Base-by-base conservation (phyloP, 257 asterid genomes). In the Echites panduratus region DNA sequence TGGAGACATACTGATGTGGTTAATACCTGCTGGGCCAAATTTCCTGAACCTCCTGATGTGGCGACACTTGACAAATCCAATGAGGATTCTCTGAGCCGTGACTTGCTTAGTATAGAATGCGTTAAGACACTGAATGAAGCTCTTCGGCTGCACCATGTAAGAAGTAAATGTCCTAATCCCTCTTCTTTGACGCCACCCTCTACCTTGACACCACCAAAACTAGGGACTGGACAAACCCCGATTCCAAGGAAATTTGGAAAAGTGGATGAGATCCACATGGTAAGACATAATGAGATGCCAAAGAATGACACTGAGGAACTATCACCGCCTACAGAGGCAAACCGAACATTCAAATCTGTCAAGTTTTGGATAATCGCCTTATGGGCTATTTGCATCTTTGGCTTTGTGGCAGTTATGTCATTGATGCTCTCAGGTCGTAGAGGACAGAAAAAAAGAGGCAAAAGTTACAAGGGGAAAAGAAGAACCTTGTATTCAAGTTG, bases 21-120 rank as follows among this genome's bases (percentile, higher is more conserved):
- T 27, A 83, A 84, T 77, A 85, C 81, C 79, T 95, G 99, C 73
- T 84, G 99, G 98, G 87, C 84, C 19, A 88, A 77, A 79, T 92
- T 95, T 76, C 97, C 94, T 0, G 89, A 89, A 70, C 96, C 98
- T 53, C 99, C 99, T 0, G 84, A 87, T 56, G 85, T 85, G 14
- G 79, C 85, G 12, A 79, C 88, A 62, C 97, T 92, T 26, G 87
- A 89, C 75, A 88, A 78, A 47, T 80, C 86, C 0, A 83, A 90
- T 19, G 77, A 77, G 65, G 87, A 86, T 35, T 32, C 79, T 9
- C 81, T 81, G 17, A 90, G 80, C 41, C 91, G 99, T 4, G 97
- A 90, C 88, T 81, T 89, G 90, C 91, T 95, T 66, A 95, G 98
- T 84, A 77, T 95, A 74, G 98, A 92, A 77, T 92, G 97, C 69